Evolutionary conservation across 805 yeast species (phyloP).

Genomic region (Spathaspora sp.): DNA sequence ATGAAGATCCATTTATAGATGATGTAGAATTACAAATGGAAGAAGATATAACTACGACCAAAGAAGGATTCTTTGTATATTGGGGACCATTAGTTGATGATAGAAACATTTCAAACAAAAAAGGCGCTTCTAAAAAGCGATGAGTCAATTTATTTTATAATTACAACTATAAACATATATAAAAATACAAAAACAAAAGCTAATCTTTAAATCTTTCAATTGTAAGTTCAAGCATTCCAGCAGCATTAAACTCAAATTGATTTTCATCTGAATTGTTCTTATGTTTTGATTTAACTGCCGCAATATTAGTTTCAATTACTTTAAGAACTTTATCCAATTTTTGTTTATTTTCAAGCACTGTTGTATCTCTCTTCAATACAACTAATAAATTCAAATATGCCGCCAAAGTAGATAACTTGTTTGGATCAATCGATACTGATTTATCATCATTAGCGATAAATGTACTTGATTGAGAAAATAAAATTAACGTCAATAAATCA

Average conservation of each 20-base stretch:
- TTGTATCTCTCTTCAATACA: slow-evolving; percentile 22
- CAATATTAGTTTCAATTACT: slow-evolving; percentile 13
- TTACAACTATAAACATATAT: background rate
- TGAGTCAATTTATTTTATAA: background rate
- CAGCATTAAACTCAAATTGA: slow-evolving; percentile 23
- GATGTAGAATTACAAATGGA: slow-evolving; percentile 91
- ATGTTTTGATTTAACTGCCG: slow-evolving; percentile 11
- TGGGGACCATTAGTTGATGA: slow-evolving; percentile 84
- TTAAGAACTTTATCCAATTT: slow-evolving; percentile 13
- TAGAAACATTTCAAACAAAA: slow-evolving; percentile 19
- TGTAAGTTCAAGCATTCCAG: slow-evolving; percentile 30
- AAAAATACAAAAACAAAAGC: background rate
- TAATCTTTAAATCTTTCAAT: slow-evolving; percentile 27
- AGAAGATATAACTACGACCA: slow-evolving; percentile 87
- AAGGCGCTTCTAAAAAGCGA: slow-evolving; percentile 24
- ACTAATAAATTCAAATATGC: slow-evolving; percentile 56
- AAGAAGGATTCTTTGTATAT: slow-evolving; percentile 93
- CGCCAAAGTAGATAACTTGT: slow-evolving; percentile 41
- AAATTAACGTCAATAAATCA: slow-evolving; percentile 41
- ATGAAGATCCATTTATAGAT: slow-evolving; percentile 93
- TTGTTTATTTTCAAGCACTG: slow-evolving; percentile 11
- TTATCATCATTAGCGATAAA: slow-evolving; percentile 18
- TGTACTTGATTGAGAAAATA: slow-evolving; percentile 32
- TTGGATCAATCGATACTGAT: slow-evolving; percentile 17
- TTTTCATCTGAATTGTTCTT: slow-evolving; percentile 3